phyloP scores from a whole-genome alignment of 345 rosid genomes.

The Microthlaspi erraticum region DNA sequence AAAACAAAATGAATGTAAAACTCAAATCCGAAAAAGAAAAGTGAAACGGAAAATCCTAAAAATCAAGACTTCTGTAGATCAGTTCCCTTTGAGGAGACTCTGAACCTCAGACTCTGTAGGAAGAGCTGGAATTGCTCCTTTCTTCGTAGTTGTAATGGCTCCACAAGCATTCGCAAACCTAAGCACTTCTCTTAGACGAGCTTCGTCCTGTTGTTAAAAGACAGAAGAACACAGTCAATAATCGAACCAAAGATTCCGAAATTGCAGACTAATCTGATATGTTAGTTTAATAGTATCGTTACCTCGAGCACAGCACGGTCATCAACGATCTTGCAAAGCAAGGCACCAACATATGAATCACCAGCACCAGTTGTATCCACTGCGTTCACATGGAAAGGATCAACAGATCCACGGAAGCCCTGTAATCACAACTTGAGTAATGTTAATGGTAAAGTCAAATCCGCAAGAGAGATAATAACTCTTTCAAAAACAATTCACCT shows the following conservation, averaged over 20 bases:
- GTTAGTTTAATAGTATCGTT: neutral
- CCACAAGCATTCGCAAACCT: slow-evolving; percentile 92
- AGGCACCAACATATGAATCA: slow-evolving; percentile 89
- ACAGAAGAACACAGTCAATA: neutral
- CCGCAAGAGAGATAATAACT: neutral
- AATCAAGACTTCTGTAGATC: neutral
- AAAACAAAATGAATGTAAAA: neutral
- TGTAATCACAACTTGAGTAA: slow-evolving; percentile 35
- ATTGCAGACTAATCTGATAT: neutral
- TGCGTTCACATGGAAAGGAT: slow-evolving; percentile 71
- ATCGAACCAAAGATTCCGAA: neutral
- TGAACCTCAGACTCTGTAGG: slow-evolving; percentile 69
- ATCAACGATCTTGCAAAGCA: slow-evolving; percentile 77
- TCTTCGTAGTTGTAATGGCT: slow-evolving; percentile 95
- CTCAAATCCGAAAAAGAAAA: neutral
- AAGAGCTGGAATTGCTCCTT: slow-evolving; percentile 98
- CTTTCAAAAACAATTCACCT: slow-evolving; percentile 52
- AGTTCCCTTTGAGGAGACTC: slow-evolving; percentile 47
- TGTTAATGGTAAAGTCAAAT: neutral
- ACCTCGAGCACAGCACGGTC: slow-evolving; percentile 79
- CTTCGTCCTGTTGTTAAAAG: slow-evolving; percentile 60
- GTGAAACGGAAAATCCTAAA: neutral
- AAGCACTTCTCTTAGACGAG: slow-evolving; percentile 72
- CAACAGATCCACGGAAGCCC: slow-evolving; percentile 82
- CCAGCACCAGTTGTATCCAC: slow-evolving; percentile 99